These are phyloP conservation scores for Dothideomycetidae sp. DNA, from an alignment of 2,329 filamentous ascomycete species.

Conservation along the genomic window DNA sequence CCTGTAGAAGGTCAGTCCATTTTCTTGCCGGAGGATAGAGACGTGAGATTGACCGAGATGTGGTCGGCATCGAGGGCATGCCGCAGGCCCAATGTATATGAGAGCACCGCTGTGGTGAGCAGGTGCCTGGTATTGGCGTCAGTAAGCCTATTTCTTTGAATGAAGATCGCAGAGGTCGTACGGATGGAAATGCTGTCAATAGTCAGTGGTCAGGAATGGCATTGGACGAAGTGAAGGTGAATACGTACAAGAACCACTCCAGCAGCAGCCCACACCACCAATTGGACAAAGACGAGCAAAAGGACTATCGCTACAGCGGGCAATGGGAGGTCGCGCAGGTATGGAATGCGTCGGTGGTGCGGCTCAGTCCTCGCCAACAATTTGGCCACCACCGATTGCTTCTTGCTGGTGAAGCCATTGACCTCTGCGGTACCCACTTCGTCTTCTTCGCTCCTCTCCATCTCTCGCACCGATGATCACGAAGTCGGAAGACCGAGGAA, in stretches of 20 bases:
- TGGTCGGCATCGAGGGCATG: conserved; percentile 98
- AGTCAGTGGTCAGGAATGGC: not conserved
- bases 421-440: not conserved
- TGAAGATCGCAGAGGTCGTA: conserved; percentile 5
- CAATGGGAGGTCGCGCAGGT: conserved; percentile 42
- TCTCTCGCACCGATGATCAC: too few relatives aligned
- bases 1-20: conserved; percentile 33
- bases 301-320: conserved; percentile 43
- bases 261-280: conserved; percentile 43
- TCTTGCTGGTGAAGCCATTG: conserved; percentile 2
- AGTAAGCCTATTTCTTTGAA: too few relatives aligned
- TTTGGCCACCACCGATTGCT: conserved; percentile 12
- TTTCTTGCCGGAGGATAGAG: conserved; percentile 1
- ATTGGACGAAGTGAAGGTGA: not conserved
- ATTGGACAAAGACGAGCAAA: conserved; percentile 39
- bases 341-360: conserved; percentile 40
- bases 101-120: conserved; percentile 65
- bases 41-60: conserved; percentile 39
- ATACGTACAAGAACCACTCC: conserved; percentile 41
- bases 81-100: conserved; percentile 77
- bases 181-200: conserved; percentile 21
- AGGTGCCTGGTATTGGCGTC: conserved; percentile 35
- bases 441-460: too few relatives aligned
- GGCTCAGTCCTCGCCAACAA: conserved; percentile 25
- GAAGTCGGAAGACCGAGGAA: too few relatives aligned